Percentiles rank a stretch among this genome's conserved stretches.
These are phyloP conservation scores for Passalora sequoiae DNA, from an alignment of 2,329 filamentous ascomycete genomes.

Conservation along the genomic window DNA sequence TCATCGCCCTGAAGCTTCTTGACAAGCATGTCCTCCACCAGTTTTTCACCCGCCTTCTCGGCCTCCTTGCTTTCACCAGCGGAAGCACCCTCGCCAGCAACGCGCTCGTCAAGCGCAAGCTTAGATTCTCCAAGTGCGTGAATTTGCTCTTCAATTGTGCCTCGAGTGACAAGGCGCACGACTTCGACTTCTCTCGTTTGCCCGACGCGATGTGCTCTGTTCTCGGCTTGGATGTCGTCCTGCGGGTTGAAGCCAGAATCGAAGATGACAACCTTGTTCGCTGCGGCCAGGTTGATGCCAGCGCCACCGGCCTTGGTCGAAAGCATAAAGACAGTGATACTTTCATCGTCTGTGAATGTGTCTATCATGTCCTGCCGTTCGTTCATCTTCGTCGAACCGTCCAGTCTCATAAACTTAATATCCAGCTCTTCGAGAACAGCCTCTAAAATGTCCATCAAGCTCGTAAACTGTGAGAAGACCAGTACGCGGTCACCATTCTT, in stretches of 20 bases:
- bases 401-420: constrained; percentile 77
- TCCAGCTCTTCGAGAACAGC: constrained; percentile 68
- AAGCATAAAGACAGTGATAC: constrained; percentile 85
- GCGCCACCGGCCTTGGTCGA: constrained; percentile 94
- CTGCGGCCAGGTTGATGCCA: constrained; percentile 89
- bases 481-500: constrained; percentile 78
- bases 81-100: constrained; percentile 54
- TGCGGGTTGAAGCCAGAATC: constrained; percentile 97
- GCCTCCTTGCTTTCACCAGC: constrained; percentile 39
- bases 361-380: constrained; percentile 85
- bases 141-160: constrained; percentile 89
- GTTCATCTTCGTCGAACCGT: constrained; percentile 75
- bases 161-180: constrained; percentile 71
- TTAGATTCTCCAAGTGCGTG: constrained; percentile 88
- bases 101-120: constrained; percentile 75
- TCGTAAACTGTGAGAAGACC: constrained; percentile 89
- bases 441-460: constrained; percentile 84
- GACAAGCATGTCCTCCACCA: constrained; percentile 40
- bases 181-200: constrained; percentile 89
- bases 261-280: constrained; percentile 97
- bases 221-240: constrained; percentile 97
- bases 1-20: constrained; percentile 18
- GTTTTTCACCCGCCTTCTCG: constrained; percentile 35
- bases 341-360: constrained; percentile 68
- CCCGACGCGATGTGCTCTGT: constrained; percentile 89